Evolutionary conservation across 2,329 filamentous ascomycete species (phyloP), one percentile per base, ranked within the genome.

Genomic region (Pseudofabraea citricarpa): DNA sequence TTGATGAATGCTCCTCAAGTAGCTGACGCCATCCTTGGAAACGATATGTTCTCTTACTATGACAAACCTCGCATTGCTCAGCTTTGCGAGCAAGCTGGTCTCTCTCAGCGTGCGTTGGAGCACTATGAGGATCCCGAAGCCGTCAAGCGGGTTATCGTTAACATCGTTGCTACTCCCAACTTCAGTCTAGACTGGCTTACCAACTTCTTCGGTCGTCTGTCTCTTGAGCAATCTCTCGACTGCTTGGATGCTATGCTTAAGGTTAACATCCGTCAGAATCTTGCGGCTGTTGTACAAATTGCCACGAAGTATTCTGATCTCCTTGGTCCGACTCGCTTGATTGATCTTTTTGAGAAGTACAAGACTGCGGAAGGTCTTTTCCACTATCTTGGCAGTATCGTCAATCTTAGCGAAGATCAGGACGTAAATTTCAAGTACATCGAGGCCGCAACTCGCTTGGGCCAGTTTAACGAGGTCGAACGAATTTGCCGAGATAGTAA

Each of bases 371-470:
- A 98, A 67, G 93, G 93, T 64, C 81, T 98, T 4, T 98, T 93
- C 78, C 96, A 95, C 73, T 98, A 96, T 70, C 81, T 98, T 13
- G 93, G 93, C 49, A 95, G 90, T 64, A 94, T 98, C 56, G 91
- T 98, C 67, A 98, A 98, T 64, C 74, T 98, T 37, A 95, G 88
- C 45, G 89, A 97, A 65, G 93, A 97, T 57, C 77, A 86, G 18
- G 93, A 98, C 62, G 93, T 98, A 22, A 87, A 93, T 63, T 98
- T 96, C 82, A 98, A 98, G 75, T 98, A 98, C 68, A 95, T 98
- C 47, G 91, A 98, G 69, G 90, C 93, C 44, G 93, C 94, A 23
- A 95, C 90, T 19, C 87, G 83, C 61, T 94, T 95, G 80, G 83
- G 85, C 22, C 91, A 98, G 67, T 81, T 95, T 60, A 90, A 88